These are phyloP conservation scores for Spencermartinsiella ligniputridi DNA, from an alignment of 1,139 yeast genomes.

Conservation along the genomic window DNA sequence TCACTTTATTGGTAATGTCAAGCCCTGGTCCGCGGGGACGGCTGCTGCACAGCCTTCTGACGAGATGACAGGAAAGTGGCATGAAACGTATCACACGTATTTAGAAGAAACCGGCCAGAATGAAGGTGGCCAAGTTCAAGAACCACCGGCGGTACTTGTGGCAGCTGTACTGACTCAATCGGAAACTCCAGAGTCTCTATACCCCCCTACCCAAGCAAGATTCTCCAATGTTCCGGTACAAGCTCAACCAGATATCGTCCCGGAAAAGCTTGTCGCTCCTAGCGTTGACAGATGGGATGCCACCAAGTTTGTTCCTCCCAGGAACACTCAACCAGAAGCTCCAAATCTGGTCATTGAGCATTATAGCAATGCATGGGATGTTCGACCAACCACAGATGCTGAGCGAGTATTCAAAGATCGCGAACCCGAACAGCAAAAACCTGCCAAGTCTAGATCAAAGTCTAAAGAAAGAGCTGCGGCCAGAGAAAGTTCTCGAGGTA, in stretches of 20 bases:
- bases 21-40: conserved; percentile 65
- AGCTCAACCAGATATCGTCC: neutral
- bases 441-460: neutral
- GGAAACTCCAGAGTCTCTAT: neutral
- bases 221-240: neutral
- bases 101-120: neutral
- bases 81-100: conserved; percentile 6
- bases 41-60: conserved; percentile 7
- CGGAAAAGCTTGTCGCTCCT: conserved; percentile 17
- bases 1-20: conserved; percentile 76
- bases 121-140: neutral
- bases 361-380: conserved; percentile 4
- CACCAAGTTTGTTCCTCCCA: conserved; percentile 39
- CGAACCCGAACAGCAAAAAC: too few species aligned
- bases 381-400: neutral
- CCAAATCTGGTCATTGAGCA: conserved; percentile 24
- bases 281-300: conserved; percentile 41
- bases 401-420: neutral
- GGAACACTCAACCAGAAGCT: conserved; percentile 39
- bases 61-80: conserved; percentile 16
- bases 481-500: neutral
- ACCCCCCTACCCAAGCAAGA: neutral
- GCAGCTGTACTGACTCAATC: neutral
- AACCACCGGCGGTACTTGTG: too few species aligned
- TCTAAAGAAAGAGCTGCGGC: neutral